A percentile compares a stretch with the other conserved stretches of the same genome.
Evolutionary conservation across 805 yeast species (phyloP).

Genomic region (Metschnikowia borealis): DNA sequence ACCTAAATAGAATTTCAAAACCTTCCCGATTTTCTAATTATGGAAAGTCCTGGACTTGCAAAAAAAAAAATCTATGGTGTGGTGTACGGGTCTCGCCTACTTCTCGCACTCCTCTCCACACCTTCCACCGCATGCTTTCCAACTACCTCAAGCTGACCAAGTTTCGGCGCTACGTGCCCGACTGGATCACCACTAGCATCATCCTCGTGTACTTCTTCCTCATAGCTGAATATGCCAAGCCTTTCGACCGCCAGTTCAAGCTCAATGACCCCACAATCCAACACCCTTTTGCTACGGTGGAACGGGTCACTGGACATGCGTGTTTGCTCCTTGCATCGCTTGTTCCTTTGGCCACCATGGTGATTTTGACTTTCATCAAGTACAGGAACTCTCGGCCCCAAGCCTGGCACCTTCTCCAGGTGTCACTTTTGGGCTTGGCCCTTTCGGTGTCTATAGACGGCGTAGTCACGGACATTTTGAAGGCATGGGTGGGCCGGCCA

Average conservation of each 20-base stretch:
- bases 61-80: neutral
- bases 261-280: constrained; percentile 29
- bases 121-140: constrained; percentile 9
- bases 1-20: no score
- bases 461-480: constrained; percentile 33
- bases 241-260: constrained; percentile 35
- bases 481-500: constrained; percentile 29
- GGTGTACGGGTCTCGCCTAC: constrained; percentile 1
- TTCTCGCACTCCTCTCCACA: neutral
- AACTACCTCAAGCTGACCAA: constrained; percentile 15
- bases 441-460: constrained; percentile 30
- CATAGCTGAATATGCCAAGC: constrained; percentile 30
- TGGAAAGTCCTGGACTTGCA: no score
- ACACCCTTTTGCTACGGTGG: constrained; percentile 32
- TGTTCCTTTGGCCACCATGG: constrained; percentile 24
- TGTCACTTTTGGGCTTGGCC: constrained; percentile 28
- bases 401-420: constrained; percentile 26
- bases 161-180: constrained; percentile 24
- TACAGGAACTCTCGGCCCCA: constrained; percentile 8
- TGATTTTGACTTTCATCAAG: constrained; percentile 11
- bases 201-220: constrained; percentile 25
- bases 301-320: constrained; percentile 25
- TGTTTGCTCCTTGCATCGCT: constrained; percentile 28
- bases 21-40: no score
- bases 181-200: constrained; percentile 28